phyloP scores from a whole-genome alignment of 805 yeast genomes.

The Hanseniaspora lindneri region DNA sequence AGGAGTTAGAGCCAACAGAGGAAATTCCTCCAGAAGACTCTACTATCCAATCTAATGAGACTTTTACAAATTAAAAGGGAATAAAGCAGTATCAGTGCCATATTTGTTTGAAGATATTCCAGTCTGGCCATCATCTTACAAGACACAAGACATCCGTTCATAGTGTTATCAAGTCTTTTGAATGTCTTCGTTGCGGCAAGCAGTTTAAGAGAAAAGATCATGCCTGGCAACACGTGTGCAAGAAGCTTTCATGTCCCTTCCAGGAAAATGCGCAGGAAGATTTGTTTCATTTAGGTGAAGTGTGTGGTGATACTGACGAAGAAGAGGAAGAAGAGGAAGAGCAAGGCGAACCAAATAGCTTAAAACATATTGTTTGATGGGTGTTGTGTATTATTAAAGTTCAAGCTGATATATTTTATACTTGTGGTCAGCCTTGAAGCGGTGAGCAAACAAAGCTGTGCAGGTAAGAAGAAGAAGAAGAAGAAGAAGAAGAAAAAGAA shows the following conservation, averaged over 20 bases:
- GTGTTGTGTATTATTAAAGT: too few species aligned
- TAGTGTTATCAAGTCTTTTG: slow-evolving; percentile 31
- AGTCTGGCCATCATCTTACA: slow-evolving; percentile 31
- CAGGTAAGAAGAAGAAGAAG: too few species aligned
- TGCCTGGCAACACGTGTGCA: slow-evolving; percentile 30
- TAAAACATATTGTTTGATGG: too few species aligned
- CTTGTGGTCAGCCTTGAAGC: too few species aligned
- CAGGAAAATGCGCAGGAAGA: slow-evolving; percentile 7
- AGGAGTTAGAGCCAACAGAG: slow-evolving; percentile 13
- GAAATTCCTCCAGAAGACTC: slow-evolving; percentile 20
- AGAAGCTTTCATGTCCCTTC: slow-evolving; percentile 30
- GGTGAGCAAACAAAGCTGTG: too few species aligned
- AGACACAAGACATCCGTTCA: slow-evolving; percentile 32
- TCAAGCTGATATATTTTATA: too few species aligned
- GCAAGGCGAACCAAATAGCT: too few species aligned
- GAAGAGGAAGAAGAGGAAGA: background rate
- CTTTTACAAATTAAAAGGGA: slow-evolving; percentile 28
- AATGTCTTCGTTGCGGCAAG: slow-evolving; percentile 31
- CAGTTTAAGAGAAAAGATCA: slow-evolving; percentile 31
- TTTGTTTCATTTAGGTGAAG: background rate
- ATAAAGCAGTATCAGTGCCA: slow-evolving; percentile 28
- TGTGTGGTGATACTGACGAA: slow-evolving; percentile 5
- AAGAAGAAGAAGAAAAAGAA: too few species aligned
- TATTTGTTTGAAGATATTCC: slow-evolving; percentile 29
- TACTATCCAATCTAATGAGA: slow-evolving; percentile 26